Conservation (phyloP, 2,329 filamentous ascomycete genomes). For the Beauveria caledonica region DNA sequence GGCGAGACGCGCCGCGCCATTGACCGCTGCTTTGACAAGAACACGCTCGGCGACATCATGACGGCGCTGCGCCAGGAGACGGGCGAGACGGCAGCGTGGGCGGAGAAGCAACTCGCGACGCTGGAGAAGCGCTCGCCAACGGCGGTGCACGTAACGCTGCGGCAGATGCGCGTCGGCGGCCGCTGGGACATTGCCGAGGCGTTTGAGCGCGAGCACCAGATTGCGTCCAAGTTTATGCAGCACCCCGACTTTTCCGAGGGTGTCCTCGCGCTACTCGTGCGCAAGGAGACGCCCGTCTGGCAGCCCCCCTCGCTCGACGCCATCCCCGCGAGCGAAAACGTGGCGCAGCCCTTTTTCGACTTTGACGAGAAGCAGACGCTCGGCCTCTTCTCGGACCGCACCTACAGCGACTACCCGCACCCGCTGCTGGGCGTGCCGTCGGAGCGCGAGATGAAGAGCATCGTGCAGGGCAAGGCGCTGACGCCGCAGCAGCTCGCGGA, state of each 20-base stretch:
- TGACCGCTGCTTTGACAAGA: constrained; percentile 70
- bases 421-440: constrained; percentile 61
- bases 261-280: constrained; percentile 71
- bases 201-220: constrained; percentile 77
- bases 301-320: constrained; percentile 63
- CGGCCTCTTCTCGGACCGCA: constrained; percentile 49
- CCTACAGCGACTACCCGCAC: constrained; percentile 70
- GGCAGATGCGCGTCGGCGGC: constrained; percentile 69
- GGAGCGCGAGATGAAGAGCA: constrained; percentile 50
- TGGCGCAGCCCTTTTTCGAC: constrained; percentile 62
- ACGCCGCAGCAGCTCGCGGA: constrained; percentile 52
- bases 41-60: constrained; percentile 63
- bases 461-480: constrained; percentile 32
- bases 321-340: constrained; percentile 44
- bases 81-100: constrained; percentile 61
- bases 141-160: constrained; percentile 73
- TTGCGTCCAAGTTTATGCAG: constrained; percentile 81
- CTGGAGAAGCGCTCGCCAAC: constrained; percentile 76
- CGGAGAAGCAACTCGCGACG: constrained; percentile 64
- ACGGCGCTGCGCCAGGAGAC: constrained; percentile 49
- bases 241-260: constrained; percentile 89
- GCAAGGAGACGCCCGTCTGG: constrained; percentile 67
- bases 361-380: constrained; percentile 40
- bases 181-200: constrained; percentile 76
- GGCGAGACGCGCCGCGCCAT: constrained; percentile 71